Base-by-base conservation (phyloP, 495 filamentous ascomycete species). In the Sporormia fimetaria region DNA sequence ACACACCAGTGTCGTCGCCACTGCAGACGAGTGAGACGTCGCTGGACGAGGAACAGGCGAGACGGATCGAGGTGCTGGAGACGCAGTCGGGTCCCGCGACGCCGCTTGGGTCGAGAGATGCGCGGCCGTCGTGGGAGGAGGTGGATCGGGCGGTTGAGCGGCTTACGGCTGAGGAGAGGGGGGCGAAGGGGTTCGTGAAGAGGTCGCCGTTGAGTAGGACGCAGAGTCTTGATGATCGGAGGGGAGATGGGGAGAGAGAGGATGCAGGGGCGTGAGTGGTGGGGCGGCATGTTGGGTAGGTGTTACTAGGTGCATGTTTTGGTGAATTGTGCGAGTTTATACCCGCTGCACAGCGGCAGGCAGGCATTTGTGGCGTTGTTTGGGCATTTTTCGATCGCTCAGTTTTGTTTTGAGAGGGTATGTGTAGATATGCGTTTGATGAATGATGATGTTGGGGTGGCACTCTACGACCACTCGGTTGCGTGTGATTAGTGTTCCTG, bases 51-150 rank as follows among this genome's bases (percentile, higher is more conserved):
- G 35, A 44, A 20, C 27, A 36, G 32, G 33, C 20, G 2, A 42
- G 37, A 18, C 25, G 45, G 5, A 10, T 42, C 9, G 14, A 31
- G 12, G 33, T 46, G 9, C 32, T 43, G 9, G 52, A 27, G 15
- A 58, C 48, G n/a, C 57, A 61, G 36, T 57, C 53, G 21, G 52
- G 56, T 4, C 56, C 57, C 9, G 49, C 56, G 5, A 57, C 57
- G 9, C 57, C 57, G 0, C 53, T 40, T 14, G 57, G 57, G 2
- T 45, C 34, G 9, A 44, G 57, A 20, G 56, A 52, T 33, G 47
- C 31, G 12, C n/a, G 38, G 7, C 51, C 51, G 1, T 40, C 25
- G 7, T 54, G 51, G 51, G 51, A 54, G 16, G 47, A 54, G 21
- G 44, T 54, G 2, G 44, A 49, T 21, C 40, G 41, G 8, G 40